These are phyloP conservation scores for Amphicarpaea edgeworthii DNA, from an alignment of 306 rosid genomes.

Conservation along the genomic window DNA sequence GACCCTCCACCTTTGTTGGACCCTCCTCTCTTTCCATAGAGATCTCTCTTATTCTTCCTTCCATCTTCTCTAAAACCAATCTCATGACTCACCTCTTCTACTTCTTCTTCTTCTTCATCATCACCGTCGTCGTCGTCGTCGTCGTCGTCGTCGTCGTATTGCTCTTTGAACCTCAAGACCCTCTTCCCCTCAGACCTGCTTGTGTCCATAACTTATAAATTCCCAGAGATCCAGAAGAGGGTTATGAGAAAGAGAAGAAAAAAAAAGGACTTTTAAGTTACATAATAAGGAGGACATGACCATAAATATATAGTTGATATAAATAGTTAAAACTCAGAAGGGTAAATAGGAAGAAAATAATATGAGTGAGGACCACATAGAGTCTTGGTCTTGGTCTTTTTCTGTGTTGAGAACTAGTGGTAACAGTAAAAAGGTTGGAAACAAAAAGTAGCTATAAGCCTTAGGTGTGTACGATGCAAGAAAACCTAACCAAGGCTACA, in stretches of 20 bases:
- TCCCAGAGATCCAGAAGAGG: conserved; percentile 43
- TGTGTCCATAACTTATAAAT: conserved; percentile 65
- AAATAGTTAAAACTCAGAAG: conserved; percentile 25
- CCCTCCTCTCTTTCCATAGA: conserved; percentile 50
- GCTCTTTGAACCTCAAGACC: conserved; percentile 48
- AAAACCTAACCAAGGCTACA: conserved; percentile 46
- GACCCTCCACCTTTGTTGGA: conserved; percentile 61
- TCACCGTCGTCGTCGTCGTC: conserved; percentile 48
- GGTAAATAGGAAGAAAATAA: conserved; percentile 14
- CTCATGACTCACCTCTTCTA: conserved; percentile 42
- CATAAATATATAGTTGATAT: conserved; percentile 29
- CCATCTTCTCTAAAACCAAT: conserved; percentile 59
- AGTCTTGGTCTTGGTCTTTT: conserved; percentile 30
- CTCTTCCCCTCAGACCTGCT: conserved; percentile 74
- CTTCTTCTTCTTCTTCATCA: conserved; percentile 40
- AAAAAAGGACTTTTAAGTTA: conserved; percentile 25
- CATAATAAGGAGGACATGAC: conserved; percentile 29
- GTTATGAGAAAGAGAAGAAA: conserved; percentile 1
- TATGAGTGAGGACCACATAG: conserved; percentile 65
- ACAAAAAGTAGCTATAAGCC: conserved; percentile 14
- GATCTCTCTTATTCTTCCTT: conserved; percentile 56
- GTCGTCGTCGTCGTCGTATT: conserved; percentile 41
- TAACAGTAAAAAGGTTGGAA: conserved; percentile 39
- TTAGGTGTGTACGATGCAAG: conserved; percentile 42
- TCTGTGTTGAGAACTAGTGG: conserved; percentile 37